Evolutionary conservation across 1,284 basidiomycete genomes (phyloP).

Genomic region (Inonotus obliquus): DNA sequence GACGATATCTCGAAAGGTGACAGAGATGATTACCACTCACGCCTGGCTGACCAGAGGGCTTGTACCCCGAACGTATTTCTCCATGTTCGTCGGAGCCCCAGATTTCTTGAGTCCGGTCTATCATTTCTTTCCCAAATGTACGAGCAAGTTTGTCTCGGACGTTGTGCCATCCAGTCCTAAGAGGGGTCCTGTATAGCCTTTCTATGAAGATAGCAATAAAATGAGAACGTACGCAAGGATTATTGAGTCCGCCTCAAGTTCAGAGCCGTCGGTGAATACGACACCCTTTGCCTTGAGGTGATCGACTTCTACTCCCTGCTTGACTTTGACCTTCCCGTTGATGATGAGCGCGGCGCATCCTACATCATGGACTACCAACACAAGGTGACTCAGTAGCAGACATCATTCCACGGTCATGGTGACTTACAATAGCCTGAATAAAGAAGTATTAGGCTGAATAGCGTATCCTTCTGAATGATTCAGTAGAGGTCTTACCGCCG

Average conservation of each 20-base stretch:
- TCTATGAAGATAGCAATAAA: background rate
- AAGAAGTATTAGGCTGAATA: background rate
- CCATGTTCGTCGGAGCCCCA: conserved; percentile 27
- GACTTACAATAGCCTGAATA: conserved; percentile 15
- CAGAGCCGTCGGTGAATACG: conserved; percentile 31
- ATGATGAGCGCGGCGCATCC: conserved; percentile 35
- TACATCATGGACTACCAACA: conserved; percentile 33
- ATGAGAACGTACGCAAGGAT: conserved; percentile 24
- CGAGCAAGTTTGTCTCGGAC: conserved; percentile 7
- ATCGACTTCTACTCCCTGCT: conserved; percentile 29
- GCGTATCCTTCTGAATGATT: background rate
- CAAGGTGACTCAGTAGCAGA: background rate
- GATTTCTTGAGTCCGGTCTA: conserved; percentile 21
- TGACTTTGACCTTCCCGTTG: conserved; percentile 28
- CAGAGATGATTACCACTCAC: conserved; percentile 18
- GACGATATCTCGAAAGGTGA: background rate
- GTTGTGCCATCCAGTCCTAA: conserved; percentile 13
- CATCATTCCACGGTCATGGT: background rate
- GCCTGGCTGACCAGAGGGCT: conserved; percentile 33
- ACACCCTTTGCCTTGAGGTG: conserved; percentile 26
- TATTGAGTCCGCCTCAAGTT: conserved; percentile 30
- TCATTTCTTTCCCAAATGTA: conserved; percentile 26
- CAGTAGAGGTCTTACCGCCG: conserved; percentile 24
- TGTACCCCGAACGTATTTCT: conserved; percentile 24
- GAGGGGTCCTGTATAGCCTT: background rate